phyloP scores from a whole-genome alignment of 129 eudicot species.

The Arctium minus region DNA sequence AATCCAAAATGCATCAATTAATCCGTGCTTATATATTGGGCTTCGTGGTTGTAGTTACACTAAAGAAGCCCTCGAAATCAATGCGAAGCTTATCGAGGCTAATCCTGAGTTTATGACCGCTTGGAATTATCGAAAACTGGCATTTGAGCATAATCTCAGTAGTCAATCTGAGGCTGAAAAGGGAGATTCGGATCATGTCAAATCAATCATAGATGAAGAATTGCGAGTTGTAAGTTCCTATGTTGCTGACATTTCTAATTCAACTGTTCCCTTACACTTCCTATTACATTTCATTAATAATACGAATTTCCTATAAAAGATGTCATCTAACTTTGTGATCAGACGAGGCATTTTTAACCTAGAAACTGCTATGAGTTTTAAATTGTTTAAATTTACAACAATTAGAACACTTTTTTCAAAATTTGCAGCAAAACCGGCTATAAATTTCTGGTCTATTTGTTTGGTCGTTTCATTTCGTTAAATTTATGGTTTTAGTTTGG shows the following conservation, averaged over 20 bases:
- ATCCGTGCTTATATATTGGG: background rate
- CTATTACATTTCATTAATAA: background rate
- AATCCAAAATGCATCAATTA: background rate
- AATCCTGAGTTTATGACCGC: slow-evolving; percentile 86
- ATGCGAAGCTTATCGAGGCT: slow-evolving; percentile 57
- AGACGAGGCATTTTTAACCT: background rate
- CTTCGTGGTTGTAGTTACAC: slow-evolving; percentile 49
- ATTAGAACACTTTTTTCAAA: background rate
- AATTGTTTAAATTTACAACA: background rate
- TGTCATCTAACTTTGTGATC: background rate
- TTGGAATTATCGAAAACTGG: slow-evolving; percentile 89
- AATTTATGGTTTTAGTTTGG: background rate
- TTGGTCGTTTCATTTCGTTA: background rate
- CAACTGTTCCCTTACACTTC: background rate
- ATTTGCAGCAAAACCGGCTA: background rate
- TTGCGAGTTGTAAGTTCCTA: slow-evolving; percentile 54
- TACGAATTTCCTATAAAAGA: background rate
- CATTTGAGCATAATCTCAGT: slow-evolving; percentile 39
- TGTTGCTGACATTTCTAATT: background rate
- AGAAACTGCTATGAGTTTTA: background rate
- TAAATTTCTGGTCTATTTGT: background rate
- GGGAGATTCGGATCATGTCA: slow-evolving; percentile 34
- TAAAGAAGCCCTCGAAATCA: slow-evolving; percentile 70
- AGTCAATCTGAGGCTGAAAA: slow-evolving; percentile 23
- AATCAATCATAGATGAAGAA: slow-evolving; percentile 59